These are phyloP conservation scores for Chaetomium tenue DNA, from an alignment of 495 filamentous ascomycete genomes.

Conservation along the genomic window DNA sequence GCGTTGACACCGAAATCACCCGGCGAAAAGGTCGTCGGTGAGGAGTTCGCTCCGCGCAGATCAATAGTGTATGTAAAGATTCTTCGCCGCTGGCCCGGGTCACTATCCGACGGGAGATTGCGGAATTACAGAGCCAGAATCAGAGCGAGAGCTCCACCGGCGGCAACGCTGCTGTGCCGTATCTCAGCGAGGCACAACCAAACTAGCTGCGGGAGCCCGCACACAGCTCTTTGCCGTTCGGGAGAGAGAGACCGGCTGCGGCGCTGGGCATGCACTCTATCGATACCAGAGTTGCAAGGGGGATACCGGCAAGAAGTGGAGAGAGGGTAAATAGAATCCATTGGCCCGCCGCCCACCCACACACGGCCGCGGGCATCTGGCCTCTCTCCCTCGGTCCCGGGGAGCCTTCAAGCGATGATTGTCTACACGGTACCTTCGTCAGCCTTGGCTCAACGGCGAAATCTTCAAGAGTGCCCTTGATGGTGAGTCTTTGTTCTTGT, in stretches of 20 bases:
- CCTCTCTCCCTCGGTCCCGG: constrained; percentile 10
- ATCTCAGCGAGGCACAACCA: constrained; percentile 8
- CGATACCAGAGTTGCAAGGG: constrained; percentile 28
- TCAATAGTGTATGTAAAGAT: background rate
- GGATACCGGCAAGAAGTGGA: background rate
- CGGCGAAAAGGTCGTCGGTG: background rate
- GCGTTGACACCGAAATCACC: constrained; percentile 8
- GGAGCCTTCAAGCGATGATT: background rate
- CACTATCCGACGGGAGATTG: constrained; percentile 15
- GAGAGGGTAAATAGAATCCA: constrained; percentile 19
- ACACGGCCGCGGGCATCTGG: constrained; percentile 4
- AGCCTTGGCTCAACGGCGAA: background rate
- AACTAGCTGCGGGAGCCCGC: background rate
- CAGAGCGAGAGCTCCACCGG: background rate
- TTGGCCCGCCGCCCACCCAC: constrained; percentile 25
- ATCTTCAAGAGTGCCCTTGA: background rate
- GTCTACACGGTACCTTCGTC: background rate
- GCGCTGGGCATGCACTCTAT: constrained; percentile 27
- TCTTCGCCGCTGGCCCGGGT: background rate
- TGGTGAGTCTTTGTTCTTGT: background rate
- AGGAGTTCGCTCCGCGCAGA: background rate
- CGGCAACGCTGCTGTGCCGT: constrained; percentile 17
- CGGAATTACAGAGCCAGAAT: constrained; percentile 3
- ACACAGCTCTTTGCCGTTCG: constrained; percentile 16
- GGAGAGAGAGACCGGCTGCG: constrained; percentile 12